Base-by-base conservation (phyloP, 2,329 filamentous ascomycete species). In the Dichotomopilus funicola region DNA sequence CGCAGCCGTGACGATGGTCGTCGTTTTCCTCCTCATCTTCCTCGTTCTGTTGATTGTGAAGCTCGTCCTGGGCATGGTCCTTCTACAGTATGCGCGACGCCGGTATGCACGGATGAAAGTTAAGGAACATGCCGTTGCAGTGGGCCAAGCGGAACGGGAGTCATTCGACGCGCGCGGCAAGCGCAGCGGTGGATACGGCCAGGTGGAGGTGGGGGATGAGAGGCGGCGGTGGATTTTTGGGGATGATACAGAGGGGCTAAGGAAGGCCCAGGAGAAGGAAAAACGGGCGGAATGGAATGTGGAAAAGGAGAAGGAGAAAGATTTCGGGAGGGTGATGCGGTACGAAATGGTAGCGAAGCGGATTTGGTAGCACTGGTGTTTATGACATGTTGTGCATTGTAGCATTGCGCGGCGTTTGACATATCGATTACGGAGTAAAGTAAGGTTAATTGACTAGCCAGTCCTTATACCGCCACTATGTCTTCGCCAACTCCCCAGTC, bases 261-360 rank as follows among this genome's bases (percentile, higher is more conserved):
- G 77, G 63, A 76, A 76, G 55, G 67, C 87, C 64, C 77, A 77
- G 59, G 82, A 85, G 57, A 83, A 84, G 60, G 84, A 86, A 58
- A 81, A 82, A 65, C 76, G 81, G 63, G 80, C 78, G 6, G 81
- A 80, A 59, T 81, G 83, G 61, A 84, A 80, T 62, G 78, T 78
- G 31, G 73, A 72, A 37, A 75, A 75, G 59, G 73, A 78, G 52
- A 79, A 81, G 51, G 83, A 78, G 54, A 79, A 81, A 51, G 83
- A 81, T 68, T 82, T 83, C 71, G 87, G 78, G 66, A 83, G 74
- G 68, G 89, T 84, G 60, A 83, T 78, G 63, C 79, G 94, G 64
- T 99, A 96, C 73, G 90, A 91, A 68, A 96, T 97, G 94, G 86
- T 91, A 64, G 89, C 90, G 0, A 97, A 96, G 78, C 81, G 94